Percentiles rank a stretch among this genome's conserved stretches.
Evolutionary conservation across 2,329 filamentous ascomycete species (phyloP).

Genomic region (Colletotrichum viniferum): DNA sequence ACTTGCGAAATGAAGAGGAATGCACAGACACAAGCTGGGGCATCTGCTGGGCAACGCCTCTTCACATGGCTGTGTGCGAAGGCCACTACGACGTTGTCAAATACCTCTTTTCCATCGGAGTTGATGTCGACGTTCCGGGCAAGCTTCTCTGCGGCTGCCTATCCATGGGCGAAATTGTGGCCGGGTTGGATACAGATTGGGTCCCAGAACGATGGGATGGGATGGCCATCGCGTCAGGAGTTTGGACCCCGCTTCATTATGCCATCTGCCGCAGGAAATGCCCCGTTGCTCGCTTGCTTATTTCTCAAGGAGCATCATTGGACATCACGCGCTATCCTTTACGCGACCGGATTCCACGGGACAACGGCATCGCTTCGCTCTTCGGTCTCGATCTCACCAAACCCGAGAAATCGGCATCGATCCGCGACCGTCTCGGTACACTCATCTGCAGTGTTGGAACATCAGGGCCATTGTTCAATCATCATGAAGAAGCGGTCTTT

Average conservation of each 20-base stretch:
- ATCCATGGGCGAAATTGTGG: neutral
- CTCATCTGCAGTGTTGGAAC: no score
- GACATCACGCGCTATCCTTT: neutral
- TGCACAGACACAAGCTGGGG: neutral
- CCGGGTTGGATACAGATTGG: neutral
- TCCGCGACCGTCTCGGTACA: no score
- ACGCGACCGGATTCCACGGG: neutral
- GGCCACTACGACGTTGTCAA: neutral
- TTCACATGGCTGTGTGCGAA: neutral
- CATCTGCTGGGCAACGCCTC: neutral
- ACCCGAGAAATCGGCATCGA: neutral
- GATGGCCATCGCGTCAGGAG: neutral
- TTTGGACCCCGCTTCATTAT: neutral
- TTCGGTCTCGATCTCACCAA: neutral
- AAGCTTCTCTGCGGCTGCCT: neutral
- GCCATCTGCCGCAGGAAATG: neutral
- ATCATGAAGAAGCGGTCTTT: neutral
- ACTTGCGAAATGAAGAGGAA: neutral
- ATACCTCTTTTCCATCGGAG: neutral
- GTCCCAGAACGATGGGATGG: neutral
- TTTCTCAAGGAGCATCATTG: neutral
- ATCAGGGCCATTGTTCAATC: neutral
- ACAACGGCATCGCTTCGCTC: neutral
- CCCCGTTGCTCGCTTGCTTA: fast-evolving
- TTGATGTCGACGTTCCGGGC: neutral